Conservation (phyloP, 2,329 filamentous ascomycete genomes). For the Sporothrix protearum region DNA sequence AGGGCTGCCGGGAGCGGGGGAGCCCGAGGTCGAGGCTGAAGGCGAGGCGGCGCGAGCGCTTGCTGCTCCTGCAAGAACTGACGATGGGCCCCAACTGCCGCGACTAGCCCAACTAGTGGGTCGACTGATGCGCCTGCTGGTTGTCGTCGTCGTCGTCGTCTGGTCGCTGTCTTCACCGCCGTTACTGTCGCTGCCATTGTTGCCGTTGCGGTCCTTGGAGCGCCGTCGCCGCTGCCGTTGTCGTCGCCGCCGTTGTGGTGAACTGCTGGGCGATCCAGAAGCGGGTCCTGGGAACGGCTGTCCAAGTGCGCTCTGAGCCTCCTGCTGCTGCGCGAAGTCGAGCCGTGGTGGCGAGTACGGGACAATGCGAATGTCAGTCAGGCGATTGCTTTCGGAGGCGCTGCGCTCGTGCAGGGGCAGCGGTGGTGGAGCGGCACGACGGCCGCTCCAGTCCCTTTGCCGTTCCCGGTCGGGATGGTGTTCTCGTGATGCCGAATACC, state of each 20-base stretch:
- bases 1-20: constrained; percentile 16
- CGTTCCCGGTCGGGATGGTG: constrained; percentile 24
- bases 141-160: background rate
- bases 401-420: constrained; percentile 42
- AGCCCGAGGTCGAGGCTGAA: constrained; percentile 8
- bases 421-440: constrained; percentile 33
- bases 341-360: constrained; percentile 47
- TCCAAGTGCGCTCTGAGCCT: constrained; percentile 8
- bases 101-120: constrained; percentile 21
- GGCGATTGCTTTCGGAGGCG: constrained; percentile 42
- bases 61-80: constrained; percentile 16
- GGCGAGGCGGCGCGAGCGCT: background rate
- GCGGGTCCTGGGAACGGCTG: background rate
- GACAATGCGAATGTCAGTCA: constrained; percentile 46
- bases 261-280: constrained; percentile 9
- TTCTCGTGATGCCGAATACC: constrained; percentile 18
- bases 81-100: constrained; percentile 26
- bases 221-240: constrained; percentile 16
- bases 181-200: constrained; percentile 2
- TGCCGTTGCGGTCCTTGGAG: constrained; percentile 5
- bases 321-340: constrained; percentile 28
- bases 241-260: constrained; percentile 15
- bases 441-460: constrained; percentile 14
- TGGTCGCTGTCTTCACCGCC: constrained; percentile 22
- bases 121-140: constrained; percentile 8